These are phyloP conservation scores for Stachybotrys elegans DNA, from an alignment of 2,329 filamentous ascomycete genomes.

Conservation along the genomic window DNA sequence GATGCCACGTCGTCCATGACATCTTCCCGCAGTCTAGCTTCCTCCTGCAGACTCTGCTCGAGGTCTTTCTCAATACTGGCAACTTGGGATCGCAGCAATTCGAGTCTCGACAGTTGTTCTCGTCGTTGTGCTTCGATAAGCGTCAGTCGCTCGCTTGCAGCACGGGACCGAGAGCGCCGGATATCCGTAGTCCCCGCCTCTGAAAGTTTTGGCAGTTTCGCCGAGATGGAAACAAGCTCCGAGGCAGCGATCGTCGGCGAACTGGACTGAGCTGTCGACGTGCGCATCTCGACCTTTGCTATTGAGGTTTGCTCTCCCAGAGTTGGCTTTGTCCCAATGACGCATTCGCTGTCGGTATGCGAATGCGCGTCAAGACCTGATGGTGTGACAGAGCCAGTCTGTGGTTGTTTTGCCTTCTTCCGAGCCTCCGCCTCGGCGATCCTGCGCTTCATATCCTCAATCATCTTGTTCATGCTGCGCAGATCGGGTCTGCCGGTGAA, in stretches of 20 bases:
- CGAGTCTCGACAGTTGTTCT: slow-evolving; percentile 40
- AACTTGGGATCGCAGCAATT: slow-evolving; percentile 40
- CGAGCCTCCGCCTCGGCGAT: slow-evolving; percentile 56
- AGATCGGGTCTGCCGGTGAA: slow-evolving; percentile 35
- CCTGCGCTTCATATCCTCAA: slow-evolving; percentile 54
- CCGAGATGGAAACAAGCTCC: too few species aligned
- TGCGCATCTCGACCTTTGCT: too few species aligned
- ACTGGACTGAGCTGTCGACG: too few species aligned
- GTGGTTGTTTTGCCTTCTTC: slow-evolving; percentile 36
- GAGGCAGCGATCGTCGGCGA: too few species aligned
- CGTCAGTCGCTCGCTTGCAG: slow-evolving; percentile 30
- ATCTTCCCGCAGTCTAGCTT: slow-evolving; percentile 26
- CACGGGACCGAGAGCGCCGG: slow-evolving; percentile 21
- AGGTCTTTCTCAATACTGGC: slow-evolving; percentile 44
- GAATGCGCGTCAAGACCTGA: slow-evolving; percentile 13
- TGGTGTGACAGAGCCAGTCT: slow-evolving; percentile 23
- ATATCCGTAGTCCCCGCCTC: too few species aligned
- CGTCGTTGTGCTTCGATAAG: slow-evolving; percentile 28
- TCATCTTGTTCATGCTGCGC: slow-evolving; percentile 49
- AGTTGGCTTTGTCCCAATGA: slow-evolving; percentile 17
- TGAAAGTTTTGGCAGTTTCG: too few species aligned
- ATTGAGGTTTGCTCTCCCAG: slow-evolving; percentile 16
- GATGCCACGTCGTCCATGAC: slow-evolving; percentile 11
- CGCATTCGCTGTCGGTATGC: too few species aligned
- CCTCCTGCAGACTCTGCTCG: slow-evolving; percentile 28